phyloP scores from a whole-genome alignment of 2,329 filamentous ascomycete genomes.

The Colletotrichum limetticola region DNA sequence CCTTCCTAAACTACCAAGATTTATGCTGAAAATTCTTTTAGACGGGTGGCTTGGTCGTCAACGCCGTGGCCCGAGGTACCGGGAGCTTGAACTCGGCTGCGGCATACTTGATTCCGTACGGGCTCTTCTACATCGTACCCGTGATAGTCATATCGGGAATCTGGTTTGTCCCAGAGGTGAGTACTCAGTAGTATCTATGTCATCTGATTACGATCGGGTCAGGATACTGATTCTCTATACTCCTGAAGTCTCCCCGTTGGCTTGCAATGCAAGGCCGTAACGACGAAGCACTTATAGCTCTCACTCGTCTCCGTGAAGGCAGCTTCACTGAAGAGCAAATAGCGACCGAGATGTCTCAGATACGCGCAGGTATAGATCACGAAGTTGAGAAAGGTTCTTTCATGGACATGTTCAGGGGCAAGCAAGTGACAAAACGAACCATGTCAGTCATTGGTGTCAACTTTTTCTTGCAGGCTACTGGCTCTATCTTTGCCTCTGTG shows the following conservation, averaged over 20 bases:
- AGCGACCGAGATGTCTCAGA: conserved; percentile 34
- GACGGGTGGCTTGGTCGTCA: conserved; percentile 38
- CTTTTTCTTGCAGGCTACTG: conserved; percentile 45
- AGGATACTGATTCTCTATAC: too few species aligned
- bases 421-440: conserved; percentile 40
- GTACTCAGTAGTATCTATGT: neutral
- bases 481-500: conserved; percentile 42
- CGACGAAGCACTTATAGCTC: conserved; percentile 42
- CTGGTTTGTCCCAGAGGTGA: conserved; percentile 44
- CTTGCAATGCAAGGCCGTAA: conserved; percentile 40
- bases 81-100: conserved; percentile 41
- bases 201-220: too few species aligned
- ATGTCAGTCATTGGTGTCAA: conserved; percentile 40
- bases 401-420: conserved; percentile 41
- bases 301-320: conserved; percentile 40
- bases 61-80: conserved; percentile 42
- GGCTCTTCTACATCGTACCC: conserved; percentile 47
- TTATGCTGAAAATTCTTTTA: neutral
- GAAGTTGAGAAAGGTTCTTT: conserved; percentile 48
- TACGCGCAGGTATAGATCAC: conserved; percentile 41
- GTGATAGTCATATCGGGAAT: conserved; percentile 39
- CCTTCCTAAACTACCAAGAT: too few species aligned
- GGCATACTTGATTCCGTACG: conserved; percentile 47
- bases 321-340: conserved; percentile 40
- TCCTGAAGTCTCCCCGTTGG: conserved; percentile 41